Conservation (phyloP, 2,329 filamentous ascomycete species). For the Phaeosphaeria sp. region DNA sequence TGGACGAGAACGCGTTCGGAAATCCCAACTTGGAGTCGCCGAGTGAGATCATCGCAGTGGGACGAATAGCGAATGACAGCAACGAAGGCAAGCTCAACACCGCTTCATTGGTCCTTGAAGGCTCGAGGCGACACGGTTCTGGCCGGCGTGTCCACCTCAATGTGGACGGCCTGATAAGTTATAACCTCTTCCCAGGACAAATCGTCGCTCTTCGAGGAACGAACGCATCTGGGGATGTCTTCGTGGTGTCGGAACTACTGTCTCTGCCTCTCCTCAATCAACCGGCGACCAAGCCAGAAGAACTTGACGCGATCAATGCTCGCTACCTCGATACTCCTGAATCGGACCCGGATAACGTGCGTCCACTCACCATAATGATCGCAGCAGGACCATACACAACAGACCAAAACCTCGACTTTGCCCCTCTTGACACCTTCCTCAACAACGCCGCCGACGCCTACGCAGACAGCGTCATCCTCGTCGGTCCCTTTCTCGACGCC, state of each 20-base stretch:
- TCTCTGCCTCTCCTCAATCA: slow-evolving; percentile 75
- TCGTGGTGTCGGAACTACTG: slow-evolving; percentile 79
- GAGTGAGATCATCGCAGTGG: slow-evolving; percentile 85
- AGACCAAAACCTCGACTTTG: slow-evolving; percentile 90
- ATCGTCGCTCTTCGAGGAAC: slow-evolving; percentile 86
- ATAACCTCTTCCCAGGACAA: slow-evolving; percentile 92
- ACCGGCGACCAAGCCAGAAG: slow-evolving; percentile 71
- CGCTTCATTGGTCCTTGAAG: slow-evolving; percentile 86
- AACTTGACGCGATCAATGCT: slow-evolving; percentile 72
- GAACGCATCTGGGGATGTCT: slow-evolving; percentile 85
- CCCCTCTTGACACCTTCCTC: slow-evolving; percentile 83
- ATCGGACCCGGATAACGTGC: slow-evolving; percentile 55
- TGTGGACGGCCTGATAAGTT: slow-evolving; percentile 70
- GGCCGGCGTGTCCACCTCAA: slow-evolving; percentile 83
- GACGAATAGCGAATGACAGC: slow-evolving; percentile 87
- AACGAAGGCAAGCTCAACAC: slow-evolving; percentile 85
- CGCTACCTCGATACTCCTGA: slow-evolving; percentile 69
- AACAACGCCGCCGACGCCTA: slow-evolving; percentile 74
- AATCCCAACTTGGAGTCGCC: slow-evolving; percentile 86
- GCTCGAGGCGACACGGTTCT: slow-evolving; percentile 80
- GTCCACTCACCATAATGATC: slow-evolving; percentile 77
- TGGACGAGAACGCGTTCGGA: slow-evolving; percentile 83
- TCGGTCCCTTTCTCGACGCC: slow-evolving; percentile 87
- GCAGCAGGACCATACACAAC: slow-evolving; percentile 90
- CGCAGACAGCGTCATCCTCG: slow-evolving; percentile 79